Percentiles rank a stretch among this genome's conserved stretches.
Evolutionary conservation across 345 rosid species (phyloP).

Genomic region (Linum trigynum): DNA sequence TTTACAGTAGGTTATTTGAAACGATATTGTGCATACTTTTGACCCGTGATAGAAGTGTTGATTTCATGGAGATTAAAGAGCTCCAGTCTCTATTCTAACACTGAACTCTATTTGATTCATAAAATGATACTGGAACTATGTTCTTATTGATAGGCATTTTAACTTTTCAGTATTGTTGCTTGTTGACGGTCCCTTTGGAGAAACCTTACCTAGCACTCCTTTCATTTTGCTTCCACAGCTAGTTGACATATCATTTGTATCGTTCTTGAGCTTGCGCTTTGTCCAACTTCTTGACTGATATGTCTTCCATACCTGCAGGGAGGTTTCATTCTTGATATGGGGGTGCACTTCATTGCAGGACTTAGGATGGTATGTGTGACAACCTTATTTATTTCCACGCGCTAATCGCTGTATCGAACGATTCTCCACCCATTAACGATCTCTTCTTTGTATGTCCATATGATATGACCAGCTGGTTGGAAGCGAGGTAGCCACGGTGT

Average conservation of each 20-base stretch:
- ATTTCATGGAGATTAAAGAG: too few relatives aligned
- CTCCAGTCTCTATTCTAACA: too few relatives aligned
- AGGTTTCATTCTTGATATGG: constrained; percentile 96
- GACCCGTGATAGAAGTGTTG: too few relatives aligned
- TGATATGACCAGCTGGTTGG: constrained; percentile 72
- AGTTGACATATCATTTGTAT: neutral
- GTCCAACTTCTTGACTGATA: neutral
- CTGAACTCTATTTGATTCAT: neutral
- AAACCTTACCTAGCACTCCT: neutral
- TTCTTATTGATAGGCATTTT: neutral
- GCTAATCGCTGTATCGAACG: neutral
- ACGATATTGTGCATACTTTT: too few relatives aligned
- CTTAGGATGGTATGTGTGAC: constrained; percentile 64
- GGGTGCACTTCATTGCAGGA: constrained; percentile 94
- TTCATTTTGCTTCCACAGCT: neutral
- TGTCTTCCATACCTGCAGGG: constrained; percentile 45
- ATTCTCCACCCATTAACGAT: neutral
- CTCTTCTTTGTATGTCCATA: constrained; percentile 15
- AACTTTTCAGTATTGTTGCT: neutral
- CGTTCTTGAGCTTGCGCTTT: neutral
- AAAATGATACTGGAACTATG: neutral
- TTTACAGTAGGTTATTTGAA: constrained; percentile 42
- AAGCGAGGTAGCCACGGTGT: constrained; percentile 65
- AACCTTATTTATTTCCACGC: neutral
- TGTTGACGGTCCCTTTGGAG: too few relatives aligned